These are phyloP conservation scores for Colletotrichum costaricense DNA, from an alignment of 2,329 filamentous ascomycete genomes.

Conservation along the genomic window DNA sequence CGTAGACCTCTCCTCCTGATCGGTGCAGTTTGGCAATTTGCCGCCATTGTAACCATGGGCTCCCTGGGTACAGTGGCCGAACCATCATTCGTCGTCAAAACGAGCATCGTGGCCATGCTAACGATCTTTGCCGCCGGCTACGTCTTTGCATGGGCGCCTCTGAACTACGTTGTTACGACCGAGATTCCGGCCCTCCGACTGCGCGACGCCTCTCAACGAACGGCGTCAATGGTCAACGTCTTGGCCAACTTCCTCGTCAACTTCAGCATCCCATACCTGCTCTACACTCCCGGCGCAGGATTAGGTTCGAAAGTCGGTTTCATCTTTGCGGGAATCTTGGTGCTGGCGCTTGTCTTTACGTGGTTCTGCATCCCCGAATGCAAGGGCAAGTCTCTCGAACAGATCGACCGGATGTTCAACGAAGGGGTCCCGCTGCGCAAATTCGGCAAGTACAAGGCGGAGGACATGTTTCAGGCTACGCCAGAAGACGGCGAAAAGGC, in stretches of 20 bases:
- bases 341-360: conserved; percentile 35
- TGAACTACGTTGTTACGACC: conserved; percentile 49
- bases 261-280: conserved; percentile 37
- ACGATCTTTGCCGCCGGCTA: conserved; percentile 47
- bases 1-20: conserved; percentile 16
- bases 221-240: conserved; percentile 37
- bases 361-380: conserved; percentile 39
- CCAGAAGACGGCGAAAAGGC: conserved; percentile 7
- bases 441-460: conserved; percentile 33
- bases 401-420: conserved; percentile 41
- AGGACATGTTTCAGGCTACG: conserved; percentile 15
- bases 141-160: conserved; percentile 47
- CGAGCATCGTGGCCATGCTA: conserved; percentile 47
- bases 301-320: conserved; percentile 36
- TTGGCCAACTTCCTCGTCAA: conserved; percentile 38
- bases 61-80: conserved; percentile 33
- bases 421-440: conserved; percentile 34
- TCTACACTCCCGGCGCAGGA: conserved; percentile 32
- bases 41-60: conserved; percentile 34
- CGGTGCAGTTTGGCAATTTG: conserved; percentile 20
- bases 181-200: conserved; percentile 43
- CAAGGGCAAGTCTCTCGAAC: conserved; percentile 40
- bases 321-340: conserved; percentile 37
- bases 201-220: conserved; percentile 27
- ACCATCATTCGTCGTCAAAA: conserved; percentile 36